A percentile compares a stretch with the other conserved stretches of the same genome.
Conservation (phyloP, 305 asterid species). For the Rubia peregrina region DNA sequence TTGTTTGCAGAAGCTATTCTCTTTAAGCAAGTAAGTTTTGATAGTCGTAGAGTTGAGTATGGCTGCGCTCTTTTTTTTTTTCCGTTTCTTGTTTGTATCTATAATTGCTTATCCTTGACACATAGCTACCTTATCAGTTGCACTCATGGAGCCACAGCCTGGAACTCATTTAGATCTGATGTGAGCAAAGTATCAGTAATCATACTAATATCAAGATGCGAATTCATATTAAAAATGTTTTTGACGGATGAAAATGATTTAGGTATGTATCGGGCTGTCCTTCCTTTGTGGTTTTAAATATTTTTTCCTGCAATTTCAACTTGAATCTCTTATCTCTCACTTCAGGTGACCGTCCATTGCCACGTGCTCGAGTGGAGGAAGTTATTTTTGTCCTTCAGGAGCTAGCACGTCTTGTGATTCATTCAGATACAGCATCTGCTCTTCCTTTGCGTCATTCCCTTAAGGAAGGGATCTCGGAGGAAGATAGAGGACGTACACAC, state of each 20-base stretch:
- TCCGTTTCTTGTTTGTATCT: not conserved
- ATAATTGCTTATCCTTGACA: not conserved
- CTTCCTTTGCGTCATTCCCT: conserved; percentile 68
- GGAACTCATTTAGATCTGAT: conserved; percentile 59
- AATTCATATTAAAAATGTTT: conserved; percentile 67
- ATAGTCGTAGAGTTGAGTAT: conserved; percentile 8
- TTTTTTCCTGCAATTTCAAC: not conserved
- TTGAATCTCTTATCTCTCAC: conserved; percentile 17
- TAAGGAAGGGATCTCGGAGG: conserved; percentile 40
- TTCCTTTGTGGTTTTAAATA: conserved; percentile 9
- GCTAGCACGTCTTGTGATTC: conserved; percentile 72
- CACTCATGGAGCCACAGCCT: conserved; percentile 50
- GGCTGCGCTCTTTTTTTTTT: not conserved
- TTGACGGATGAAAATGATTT: conserved; percentile 72
- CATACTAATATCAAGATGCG: conserved; percentile 70
- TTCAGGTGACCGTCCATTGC: conserved; percentile 72
- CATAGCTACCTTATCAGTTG: conserved; percentile 20
- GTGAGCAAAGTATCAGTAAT: conserved; percentile 62
- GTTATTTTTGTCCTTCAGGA: conserved; percentile 74
- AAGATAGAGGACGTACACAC: conserved; percentile 52
- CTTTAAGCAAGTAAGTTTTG: conserved; percentile 62
- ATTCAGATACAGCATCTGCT: conserved; percentile 55
- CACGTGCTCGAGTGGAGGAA: conserved; percentile 80
- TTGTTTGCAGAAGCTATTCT: conserved; percentile 88
- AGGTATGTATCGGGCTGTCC: conserved; percentile 38